Evolutionary conservation across 2,329 filamentous ascomycete species (phyloP).

Genomic region (Trichoderma pleuroti): DNA sequence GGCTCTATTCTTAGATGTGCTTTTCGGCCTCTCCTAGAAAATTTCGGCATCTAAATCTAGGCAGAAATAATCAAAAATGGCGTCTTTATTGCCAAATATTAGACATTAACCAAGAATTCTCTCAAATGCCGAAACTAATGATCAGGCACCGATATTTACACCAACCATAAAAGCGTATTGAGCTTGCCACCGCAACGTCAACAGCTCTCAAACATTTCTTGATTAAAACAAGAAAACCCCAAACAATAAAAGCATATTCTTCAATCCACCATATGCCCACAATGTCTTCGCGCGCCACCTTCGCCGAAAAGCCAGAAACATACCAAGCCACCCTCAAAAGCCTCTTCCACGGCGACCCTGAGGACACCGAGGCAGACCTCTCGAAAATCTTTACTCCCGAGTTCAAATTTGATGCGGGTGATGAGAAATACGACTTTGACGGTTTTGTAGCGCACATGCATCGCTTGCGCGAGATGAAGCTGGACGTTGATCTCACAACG

Average conservation of each 20-base stretch:
- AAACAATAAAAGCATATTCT: neutral
- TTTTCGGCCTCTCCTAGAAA: neutral
- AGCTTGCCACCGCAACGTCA: neutral
- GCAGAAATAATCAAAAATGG: neutral
- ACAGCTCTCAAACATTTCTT: neutral
- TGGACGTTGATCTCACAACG: constrained; percentile 13
- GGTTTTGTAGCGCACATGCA: constrained; percentile 19
- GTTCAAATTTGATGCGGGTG: neutral
- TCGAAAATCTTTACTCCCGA: constrained; percentile 9
- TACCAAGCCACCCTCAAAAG: constrained; percentile 17
- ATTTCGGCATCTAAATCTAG: neutral
- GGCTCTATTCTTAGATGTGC: too few relatives aligned
- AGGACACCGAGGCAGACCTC: constrained; percentile 17
- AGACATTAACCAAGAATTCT: neutral
- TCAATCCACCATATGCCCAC: neutral
- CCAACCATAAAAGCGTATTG: neutral
- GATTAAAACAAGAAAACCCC: too few relatives aligned
- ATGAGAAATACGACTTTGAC: constrained; percentile 8
- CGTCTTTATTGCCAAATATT: neutral
- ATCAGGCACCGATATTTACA: constrained; percentile 3
- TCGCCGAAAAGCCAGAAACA: constrained; percentile 15
- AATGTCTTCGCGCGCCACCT: constrained; percentile 3
- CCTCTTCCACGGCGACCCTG: constrained; percentile 17
- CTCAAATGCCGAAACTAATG: neutral
- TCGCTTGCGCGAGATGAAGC: constrained; percentile 15